phyloP scores from a whole-genome alignment of 768 basidiomycete genomes.

The Phlegmacium glaucopus region DNA sequence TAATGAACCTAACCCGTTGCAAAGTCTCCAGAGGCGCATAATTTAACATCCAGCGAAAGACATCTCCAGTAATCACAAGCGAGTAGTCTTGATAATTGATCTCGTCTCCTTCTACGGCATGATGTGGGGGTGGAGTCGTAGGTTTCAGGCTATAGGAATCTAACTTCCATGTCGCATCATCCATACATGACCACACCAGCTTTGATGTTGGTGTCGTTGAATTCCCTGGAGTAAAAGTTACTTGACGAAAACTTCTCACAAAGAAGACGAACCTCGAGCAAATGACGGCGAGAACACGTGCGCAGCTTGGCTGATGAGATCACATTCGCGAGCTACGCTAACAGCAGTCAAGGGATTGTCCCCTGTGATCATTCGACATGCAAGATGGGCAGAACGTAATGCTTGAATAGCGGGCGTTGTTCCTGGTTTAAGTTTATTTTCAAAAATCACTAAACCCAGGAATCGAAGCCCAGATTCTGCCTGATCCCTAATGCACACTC shows the following conservation, averaged over 20 bases:
- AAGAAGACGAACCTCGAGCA: slow-evolving; percentile 49
- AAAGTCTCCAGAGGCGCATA: slow-evolving; percentile 91
- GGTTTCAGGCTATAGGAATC: slow-evolving; percentile 90
- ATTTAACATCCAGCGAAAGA: slow-evolving; percentile 98
- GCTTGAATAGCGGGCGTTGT: slow-evolving; percentile 89
- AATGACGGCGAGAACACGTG: slow-evolving; percentile 88
- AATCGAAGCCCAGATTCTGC: slow-evolving; percentile 90
- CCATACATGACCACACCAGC: slow-evolving; percentile 90
- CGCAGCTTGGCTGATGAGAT: slow-evolving; percentile 80
- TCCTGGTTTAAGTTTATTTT: slow-evolving; percentile 94
- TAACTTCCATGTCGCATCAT: slow-evolving; percentile 79
- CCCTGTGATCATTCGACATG: slow-evolving; percentile 97
- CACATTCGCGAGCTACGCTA: slow-evolving; percentile 94
- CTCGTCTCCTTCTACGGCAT: slow-evolving; percentile 68
- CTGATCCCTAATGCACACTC: slow-evolving; percentile 66
- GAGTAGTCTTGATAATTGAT: slow-evolving; percentile 84
- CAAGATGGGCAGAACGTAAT: slow-evolving; percentile 84
- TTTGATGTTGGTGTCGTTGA: slow-evolving; percentile 50
- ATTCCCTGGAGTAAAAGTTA: slow-evolving; percentile 42
- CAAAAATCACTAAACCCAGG: slow-evolving; percentile 94
- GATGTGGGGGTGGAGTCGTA: slow-evolving; percentile 62
- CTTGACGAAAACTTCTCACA: neutral
- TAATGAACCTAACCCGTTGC: slow-evolving; percentile 68
- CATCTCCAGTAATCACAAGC: slow-evolving; percentile 89
- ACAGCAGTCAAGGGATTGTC: slow-evolving; percentile 97